A percentile compares a stretch with the other conserved stretches of the same genome.
phyloP scores from a whole-genome alignment of 2,329 filamentous ascomycete genomes.

The Alternaria triticimaculans region DNA sequence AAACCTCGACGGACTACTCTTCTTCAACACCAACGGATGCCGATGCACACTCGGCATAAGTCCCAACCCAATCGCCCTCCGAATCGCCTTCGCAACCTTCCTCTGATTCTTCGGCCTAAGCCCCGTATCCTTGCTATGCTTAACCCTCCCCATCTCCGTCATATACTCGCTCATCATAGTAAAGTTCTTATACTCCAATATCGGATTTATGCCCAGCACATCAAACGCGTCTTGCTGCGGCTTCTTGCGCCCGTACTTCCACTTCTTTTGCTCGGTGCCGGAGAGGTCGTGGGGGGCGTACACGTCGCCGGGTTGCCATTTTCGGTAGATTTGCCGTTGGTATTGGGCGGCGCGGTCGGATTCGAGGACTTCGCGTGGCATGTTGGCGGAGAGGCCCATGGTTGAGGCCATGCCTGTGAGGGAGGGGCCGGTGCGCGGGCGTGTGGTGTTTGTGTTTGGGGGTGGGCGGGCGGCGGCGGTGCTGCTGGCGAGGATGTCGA shows the following conservation, averaged over 20 bases:
- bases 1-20: slow-evolving; percentile 31
- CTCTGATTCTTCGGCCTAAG: slow-evolving; percentile 89
- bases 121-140: slow-evolving; percentile 75
- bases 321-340: slow-evolving; percentile 69
- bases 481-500: slow-evolving; percentile 28
- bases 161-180: slow-evolving; percentile 89
- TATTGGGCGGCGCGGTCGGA: slow-evolving; percentile 55
- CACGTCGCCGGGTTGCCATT: slow-evolving; percentile 80
- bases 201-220: slow-evolving; percentile 76
- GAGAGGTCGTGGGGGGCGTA: slow-evolving; percentile 91
- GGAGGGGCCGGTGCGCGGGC: slow-evolving; percentile 3
- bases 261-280: slow-evolving; percentile 80
- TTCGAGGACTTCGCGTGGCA: slow-evolving; percentile 34
- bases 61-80: slow-evolving; percentile 86
- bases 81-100: slow-evolving; percentile 89
- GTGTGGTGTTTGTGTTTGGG: background rate
- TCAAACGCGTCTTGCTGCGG: slow-evolving; percentile 75
- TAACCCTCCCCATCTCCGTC: slow-evolving; percentile 83
- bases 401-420: slow-evolving; percentile 25
- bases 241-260: slow-evolving; percentile 63
- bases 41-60: slow-evolving; percentile 89
- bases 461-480: slow-evolving; percentile 9
- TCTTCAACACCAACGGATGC: slow-evolving; percentile 67
- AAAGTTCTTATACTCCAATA: slow-evolving; percentile 95
- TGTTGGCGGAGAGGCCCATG: slow-evolving; percentile 26